Evolutionary conservation across 306 rosid species (phyloP), one percentile per base, ranked within the genome.

Genomic region (Medicago lupulina): DNA sequence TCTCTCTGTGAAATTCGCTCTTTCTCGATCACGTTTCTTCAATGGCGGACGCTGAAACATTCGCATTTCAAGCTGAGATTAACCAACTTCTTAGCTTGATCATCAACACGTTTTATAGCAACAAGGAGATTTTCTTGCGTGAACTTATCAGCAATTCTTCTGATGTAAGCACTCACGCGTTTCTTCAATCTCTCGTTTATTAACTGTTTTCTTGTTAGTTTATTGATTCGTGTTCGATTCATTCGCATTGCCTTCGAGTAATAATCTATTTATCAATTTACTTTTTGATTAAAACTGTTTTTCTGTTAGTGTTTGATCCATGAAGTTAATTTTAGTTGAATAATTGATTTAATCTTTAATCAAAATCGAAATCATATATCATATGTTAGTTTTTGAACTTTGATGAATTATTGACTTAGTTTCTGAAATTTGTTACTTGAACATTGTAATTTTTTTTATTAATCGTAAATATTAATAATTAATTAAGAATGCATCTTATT

Each of bases 121-220:
- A 89, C 85, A 89, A 89, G 66, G 95, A 89, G 90, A 89, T 89
- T n/a, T 89, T 89, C 83, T 85, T 89, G 57, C 92, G 92, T 4
- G 95, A 89, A 55, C 3, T 89, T 9, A 79, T 89, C 67, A 89
- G 92, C 83, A 89, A 89, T 9, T 11, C 92, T 3, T 89, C 92
- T 1, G 92, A 89, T 50, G 91, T 89, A 55, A 46, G 51, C 51
- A 31, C 36, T 5, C 36, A 31, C 28, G 50, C 1, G 50, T 44
- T 46, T 13, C 51, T 46, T 46, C 6, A 4, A 46, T 46, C 4
- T 23, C 28, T 23, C 28, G 28, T 23, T 21, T 21, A 44, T 11
- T 44, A 44, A 3, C 12, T 11, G 49, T 43, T n/a, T n/a, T n/a
- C n/a, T n/a, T n/a, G n/a, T n/a, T n/a, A n/a, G n/a, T 41, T 43